Evolutionary conservation across 116 monocot genomes (phyloP), one percentile per base, ranked within the genome.

Genomic region (Cymodocea nodosa): DNA sequence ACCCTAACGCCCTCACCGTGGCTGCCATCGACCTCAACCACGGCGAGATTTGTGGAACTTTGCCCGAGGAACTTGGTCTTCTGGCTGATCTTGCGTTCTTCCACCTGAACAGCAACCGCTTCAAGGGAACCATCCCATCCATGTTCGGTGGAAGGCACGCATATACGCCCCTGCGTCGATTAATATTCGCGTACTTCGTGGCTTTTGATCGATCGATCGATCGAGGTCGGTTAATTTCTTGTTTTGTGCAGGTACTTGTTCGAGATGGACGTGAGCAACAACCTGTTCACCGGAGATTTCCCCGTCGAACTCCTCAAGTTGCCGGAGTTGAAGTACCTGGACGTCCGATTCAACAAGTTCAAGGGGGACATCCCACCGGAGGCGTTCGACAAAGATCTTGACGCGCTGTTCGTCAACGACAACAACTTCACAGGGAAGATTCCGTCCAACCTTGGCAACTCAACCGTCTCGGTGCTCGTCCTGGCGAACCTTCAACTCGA

Each of bases 251-350:
- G 51, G 25, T 65, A 65, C 52, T 71, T 90, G 44, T 60, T 74
- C 62, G 92, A 85, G 68, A 81, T 92, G 40, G 92, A 87, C 53
- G 73, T 84, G 64, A 84, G 83, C 77, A 86, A 86, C 68, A 92
- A 92, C 76, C 80, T 80, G 39, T 75, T 87, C 73, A 70, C 64
- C 50, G 86, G 82, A 0, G 24, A 6, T 20, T 90, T 86, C 63
- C 83, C 85, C 15, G 65, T 23, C 10, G 81, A 77, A 13, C 75
- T 90, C 7, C 81, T 85, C 35, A 63, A 54, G 13, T 68, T 90
- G 1, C 81, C 73, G 4, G 44, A 71, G 11, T 75, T 90, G 30
- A 70, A 67, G 14, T 84, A 78, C 60, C 71, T 89, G 18, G 89
- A 89, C 50, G 68, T 89, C 37, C 62, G 89, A 20, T 85, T 71